Evolutionary conservation across 306 rosid species (phyloP).

Genomic region (Myrica gale): DNA sequence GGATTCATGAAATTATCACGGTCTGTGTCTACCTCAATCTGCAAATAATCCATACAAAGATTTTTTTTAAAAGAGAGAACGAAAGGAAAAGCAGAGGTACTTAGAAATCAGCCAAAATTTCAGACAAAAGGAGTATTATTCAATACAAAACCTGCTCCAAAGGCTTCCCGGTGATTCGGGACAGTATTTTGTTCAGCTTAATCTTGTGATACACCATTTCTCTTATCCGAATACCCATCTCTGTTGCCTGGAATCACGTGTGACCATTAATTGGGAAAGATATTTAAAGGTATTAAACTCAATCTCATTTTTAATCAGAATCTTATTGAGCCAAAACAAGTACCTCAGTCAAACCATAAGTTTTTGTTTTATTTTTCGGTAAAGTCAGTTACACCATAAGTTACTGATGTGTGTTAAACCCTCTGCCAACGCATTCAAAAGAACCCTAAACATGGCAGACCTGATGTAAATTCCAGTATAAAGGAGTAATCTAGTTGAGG

Average conservation of each 20-base stretch:
- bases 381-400: neutral
- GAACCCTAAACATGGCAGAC: too few relatives aligned
- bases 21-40: constrained; percentile 77
- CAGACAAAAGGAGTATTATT: neutral
- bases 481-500: neutral
- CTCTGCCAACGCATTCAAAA: neutral
- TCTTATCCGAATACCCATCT: constrained; percentile 70
- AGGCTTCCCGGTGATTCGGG: constrained; percentile 79
- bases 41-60: constrained; percentile 16
- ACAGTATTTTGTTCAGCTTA: constrained; percentile 84
- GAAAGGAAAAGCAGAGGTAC: neutral
- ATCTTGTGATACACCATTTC: constrained; percentile 85
- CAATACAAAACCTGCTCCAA: constrained; percentile 55
- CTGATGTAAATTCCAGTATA: neutral
- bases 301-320: too few relatives aligned
- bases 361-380: too few relatives aligned
- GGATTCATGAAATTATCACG: constrained; percentile 92
- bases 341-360: too few relatives aligned
- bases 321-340: too few relatives aligned
- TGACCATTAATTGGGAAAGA: neutral
- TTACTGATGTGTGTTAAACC: neutral
- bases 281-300: too few relatives aligned
- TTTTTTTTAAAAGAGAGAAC: neutral
- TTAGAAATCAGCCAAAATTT: neutral
- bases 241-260: constrained; percentile 60